Base-by-base conservation (phyloP, 805 yeast genomes). In the Ogataea paraovalis region DNA sequence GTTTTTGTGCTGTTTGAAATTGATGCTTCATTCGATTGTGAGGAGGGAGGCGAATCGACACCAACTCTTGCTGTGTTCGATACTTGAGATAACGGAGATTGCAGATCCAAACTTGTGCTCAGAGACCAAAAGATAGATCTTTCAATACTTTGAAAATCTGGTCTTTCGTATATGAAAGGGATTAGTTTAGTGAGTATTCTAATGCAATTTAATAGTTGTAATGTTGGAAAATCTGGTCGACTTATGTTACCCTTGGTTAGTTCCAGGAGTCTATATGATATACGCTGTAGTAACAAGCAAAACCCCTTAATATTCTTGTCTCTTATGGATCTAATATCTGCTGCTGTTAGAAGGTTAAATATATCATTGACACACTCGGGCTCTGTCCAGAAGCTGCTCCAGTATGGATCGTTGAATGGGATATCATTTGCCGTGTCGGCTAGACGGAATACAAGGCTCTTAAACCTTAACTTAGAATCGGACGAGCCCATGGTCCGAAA, bases 121-220 rank as follows among this genome's bases (percentile, higher is more conserved):
- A 53, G 45, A 43, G 73, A 65, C 86, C 85, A 74, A 60, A 81
- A 72, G 9, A 76, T 55, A 7, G 58, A 58, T 36, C 56, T 54
- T 43, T 62, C 68, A 57, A 64, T 65, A 12, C 66, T 65, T 45
- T 57, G 69, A 54, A 56, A 67, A 22, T 59, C 66, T 41, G 53
- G 70, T 10, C 68, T 60, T 64, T 90, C 96, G 57, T 76, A 86
- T 6, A 84, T 59, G 41, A 79, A 75, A 0, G 97, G 97, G 19
- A 86, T 52, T 3, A 86, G 45, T 50, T 80, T 76, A 2, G 87
- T 79, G 37, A 91, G 64, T 4, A 85, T 62, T 33, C 96, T 73
- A 6, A 84, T 56, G 56, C 88, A 81, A 49, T 80, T 83, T 41
- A 85, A 65, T 10, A 82, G 58, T 51, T 78, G 67, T n/a, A 48